phyloP scores from a whole-genome alignment of 2,329 filamentous ascomycete species.

The Scorias spongiosa region DNA sequence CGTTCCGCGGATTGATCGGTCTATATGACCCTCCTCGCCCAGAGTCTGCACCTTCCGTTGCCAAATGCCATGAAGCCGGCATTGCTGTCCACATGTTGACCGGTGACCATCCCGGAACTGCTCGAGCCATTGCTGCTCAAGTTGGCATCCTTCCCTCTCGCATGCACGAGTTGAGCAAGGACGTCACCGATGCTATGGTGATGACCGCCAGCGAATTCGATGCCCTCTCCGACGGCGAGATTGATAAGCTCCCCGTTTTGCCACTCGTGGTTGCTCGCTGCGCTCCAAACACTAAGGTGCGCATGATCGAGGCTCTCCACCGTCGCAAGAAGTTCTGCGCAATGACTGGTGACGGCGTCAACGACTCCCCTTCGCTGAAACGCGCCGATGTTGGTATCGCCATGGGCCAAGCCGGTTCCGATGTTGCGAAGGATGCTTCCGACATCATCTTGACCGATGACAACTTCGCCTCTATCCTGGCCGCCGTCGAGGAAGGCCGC shows the following conservation, averaged over 20 bases:
- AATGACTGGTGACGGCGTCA: conserved; percentile 82
- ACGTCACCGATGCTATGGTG: conserved; percentile 53
- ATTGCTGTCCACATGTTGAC: conserved; percentile 76
- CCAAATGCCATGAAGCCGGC: conserved; percentile 54
- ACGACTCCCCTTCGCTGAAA: conserved; percentile 70
- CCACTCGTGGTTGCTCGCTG: conserved; percentile 74
- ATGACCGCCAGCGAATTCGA: conserved; percentile 35
- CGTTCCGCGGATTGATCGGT: conserved; percentile 66
- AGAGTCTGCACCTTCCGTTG: conserved; percentile 60
- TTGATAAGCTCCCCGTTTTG: conserved; percentile 57
- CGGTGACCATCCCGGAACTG: conserved; percentile 66
- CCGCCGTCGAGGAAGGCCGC: conserved; percentile 67
- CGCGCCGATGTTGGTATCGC: conserved; percentile 75
- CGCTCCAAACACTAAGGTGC: conserved; percentile 71
- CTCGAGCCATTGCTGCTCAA: conserved; percentile 61
- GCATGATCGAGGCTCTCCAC: conserved; percentile 80
- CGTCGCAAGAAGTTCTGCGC: conserved; percentile 62
- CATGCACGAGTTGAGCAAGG: conserved; percentile 42
- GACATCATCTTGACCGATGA: conserved; percentile 78
- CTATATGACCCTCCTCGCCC: conserved; percentile 76
- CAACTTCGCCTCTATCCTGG: conserved; percentile 75
- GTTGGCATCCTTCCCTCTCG: conserved; percentile 56
- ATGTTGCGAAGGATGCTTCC: conserved; percentile 71
- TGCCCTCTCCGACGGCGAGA: conserved; percentile 56
- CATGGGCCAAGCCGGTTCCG: conserved; percentile 72